phyloP scores from a whole-genome alignment of 129 eudicot species.

The Pittosporum tobira region DNA sequence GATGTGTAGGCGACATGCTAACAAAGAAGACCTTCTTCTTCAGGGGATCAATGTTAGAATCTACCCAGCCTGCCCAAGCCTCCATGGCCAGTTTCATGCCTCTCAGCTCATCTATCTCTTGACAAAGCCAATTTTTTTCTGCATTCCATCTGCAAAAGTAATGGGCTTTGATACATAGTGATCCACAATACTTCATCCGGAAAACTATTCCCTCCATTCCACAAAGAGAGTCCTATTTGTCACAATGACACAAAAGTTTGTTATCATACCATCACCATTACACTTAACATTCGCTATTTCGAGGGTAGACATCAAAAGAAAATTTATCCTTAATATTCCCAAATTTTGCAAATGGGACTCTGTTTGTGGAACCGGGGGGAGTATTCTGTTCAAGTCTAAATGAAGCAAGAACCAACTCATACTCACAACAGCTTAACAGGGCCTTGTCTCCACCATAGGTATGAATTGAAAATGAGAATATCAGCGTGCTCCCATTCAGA shows the following conservation, averaged over 20 bases:
- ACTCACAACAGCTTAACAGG: conserved; percentile 87
- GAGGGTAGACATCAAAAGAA: too few relatives aligned
- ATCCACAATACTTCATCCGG: background rate
- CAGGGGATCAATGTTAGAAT: conserved; percentile 44
- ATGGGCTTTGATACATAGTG: background rate
- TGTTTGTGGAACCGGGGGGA: too few relatives aligned
- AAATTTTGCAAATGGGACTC: too few relatives aligned
- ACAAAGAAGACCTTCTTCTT: conserved; percentile 82
- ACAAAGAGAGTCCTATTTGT: too few relatives aligned
- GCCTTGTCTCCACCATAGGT: conserved; percentile 99
- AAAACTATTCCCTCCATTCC: background rate
- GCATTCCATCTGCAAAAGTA: conserved; percentile 55
- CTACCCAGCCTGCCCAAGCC: conserved; percentile 83
- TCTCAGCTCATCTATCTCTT: conserved; percentile 63
- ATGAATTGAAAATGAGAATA: conserved; percentile 79
- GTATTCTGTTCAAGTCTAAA: too few relatives aligned
- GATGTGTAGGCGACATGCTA: conserved; percentile 97
- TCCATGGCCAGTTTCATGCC: conserved; percentile 97
- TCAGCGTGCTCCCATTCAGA: conserved; percentile 86
- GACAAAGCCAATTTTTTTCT: conserved; percentile 59
- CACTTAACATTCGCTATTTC: too few relatives aligned
- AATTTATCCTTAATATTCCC: too few relatives aligned
- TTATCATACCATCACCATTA: too few relatives aligned
- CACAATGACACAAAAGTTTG: too few relatives aligned
- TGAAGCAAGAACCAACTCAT: background rate